Evolutionary conservation across 306 rosid species (phyloP), one percentile per base, ranked within the genome.

Genomic region (Aeschynomene evenia): DNA sequence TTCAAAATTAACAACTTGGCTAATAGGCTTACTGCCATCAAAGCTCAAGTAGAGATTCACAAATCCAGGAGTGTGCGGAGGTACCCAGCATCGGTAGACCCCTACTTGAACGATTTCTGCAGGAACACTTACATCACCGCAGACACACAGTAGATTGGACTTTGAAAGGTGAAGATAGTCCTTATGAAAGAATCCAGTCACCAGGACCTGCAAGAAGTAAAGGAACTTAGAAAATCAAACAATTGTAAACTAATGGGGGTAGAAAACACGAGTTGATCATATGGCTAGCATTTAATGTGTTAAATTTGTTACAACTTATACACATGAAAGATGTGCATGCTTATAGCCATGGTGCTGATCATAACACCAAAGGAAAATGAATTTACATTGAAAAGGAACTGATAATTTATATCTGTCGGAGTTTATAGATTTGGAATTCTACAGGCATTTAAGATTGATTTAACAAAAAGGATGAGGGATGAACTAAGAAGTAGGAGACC

Each of bases 21-120:
- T 95, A 29, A 95, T 86, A 39, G 99, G 97, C 75, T 84, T 89
- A 36, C 80, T 91, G 70, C 90, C 96, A 79, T 87, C 96, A 66
- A 85, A 18, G 76, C 96, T 87, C 86, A 91, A 42, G 72, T 72
- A 95, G 55, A 95, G 82, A 79, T 84, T 78, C 79, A 85, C 86
- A 0, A 70, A 20, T 76, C 91, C 89, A 6, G 91, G 84, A 46
- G 87, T 66, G 81, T 81, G 95, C 6, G 89, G 86, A 40, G 89
- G 56, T 37, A 95, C 74, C 79, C 85, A 70, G 67, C 95, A 95
- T 28, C 95, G 89, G 73, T 89, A 95, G 50, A 87, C 97, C 66
- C 99, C 99, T 70, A 62, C 80, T 80, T 91, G 99, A 82, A 89
- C 87, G 78, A 71, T 36, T 81, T 89, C 97, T 28, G 72, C 80